These are phyloP conservation scores for Phytopythium aichiense DNA, from an alignment of 352 stramenopile species.

Conservation along the genomic window DNA sequence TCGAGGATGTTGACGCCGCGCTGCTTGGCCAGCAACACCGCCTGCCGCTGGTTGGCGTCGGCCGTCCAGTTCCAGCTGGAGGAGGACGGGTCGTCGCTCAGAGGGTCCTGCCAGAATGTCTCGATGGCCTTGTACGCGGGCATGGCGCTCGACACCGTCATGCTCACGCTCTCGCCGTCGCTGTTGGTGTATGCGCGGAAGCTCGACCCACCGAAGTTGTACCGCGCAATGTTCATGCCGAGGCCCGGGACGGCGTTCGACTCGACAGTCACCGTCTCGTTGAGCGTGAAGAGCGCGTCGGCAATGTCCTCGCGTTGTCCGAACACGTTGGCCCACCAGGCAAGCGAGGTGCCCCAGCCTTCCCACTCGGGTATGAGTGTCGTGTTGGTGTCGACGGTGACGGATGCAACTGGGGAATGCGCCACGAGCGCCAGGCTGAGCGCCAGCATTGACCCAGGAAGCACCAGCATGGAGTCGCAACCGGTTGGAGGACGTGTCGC, in stretches of 20 bases:
- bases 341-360: constrained; percentile 59
- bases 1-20: constrained; percentile 41
- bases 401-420: neutral
- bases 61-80: constrained; percentile 47
- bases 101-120: constrained; percentile 51
- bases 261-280: constrained; percentile 26
- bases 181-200: constrained; percentile 33
- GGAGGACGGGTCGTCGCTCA: constrained; percentile 31
- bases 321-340: constrained; percentile 63
- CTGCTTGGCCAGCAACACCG: constrained; percentile 32
- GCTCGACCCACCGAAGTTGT: constrained; percentile 52
- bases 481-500: too few relatives aligned
- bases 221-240: constrained; percentile 55
- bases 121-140: constrained; percentile 52
- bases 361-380: constrained; percentile 30
- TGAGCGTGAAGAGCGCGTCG: constrained; percentile 48
- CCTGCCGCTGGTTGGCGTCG: constrained; percentile 36
- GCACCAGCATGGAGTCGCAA: neutral
- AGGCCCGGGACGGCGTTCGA: constrained; percentile 29
- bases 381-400: neutral
- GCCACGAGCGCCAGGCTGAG: neutral
- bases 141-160: constrained; percentile 48
- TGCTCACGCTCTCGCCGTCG: constrained; percentile 28
- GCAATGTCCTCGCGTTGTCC: constrained; percentile 47
- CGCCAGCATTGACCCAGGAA: neutral